These are phyloP conservation scores for Saturnispora galanensis DNA, from an alignment of 805 yeast genomes.

Conservation along the genomic window DNA sequence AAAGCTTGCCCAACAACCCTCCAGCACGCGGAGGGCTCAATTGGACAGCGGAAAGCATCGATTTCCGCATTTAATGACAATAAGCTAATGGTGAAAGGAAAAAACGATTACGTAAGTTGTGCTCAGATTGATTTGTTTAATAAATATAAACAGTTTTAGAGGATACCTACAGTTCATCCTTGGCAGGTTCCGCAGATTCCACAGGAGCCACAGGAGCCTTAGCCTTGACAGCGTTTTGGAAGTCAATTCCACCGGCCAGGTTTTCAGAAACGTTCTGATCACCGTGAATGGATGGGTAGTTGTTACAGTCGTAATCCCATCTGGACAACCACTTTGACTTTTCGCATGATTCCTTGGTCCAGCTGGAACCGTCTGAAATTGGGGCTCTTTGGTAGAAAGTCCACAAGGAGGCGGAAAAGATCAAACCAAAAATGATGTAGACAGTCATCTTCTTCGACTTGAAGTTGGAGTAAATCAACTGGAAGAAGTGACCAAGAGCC, in stretches of 20 bases:
- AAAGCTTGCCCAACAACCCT: too few species aligned
- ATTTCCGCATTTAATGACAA: too few species aligned
- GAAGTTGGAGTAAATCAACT: constrained; percentile 23
- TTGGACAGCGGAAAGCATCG: too few species aligned
- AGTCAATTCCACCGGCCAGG: constrained; percentile 12
- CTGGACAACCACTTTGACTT: constrained; percentile 45
- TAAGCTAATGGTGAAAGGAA: too few species aligned
- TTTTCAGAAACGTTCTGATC: constrained; percentile 3
- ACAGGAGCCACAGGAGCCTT: constrained; percentile 9
- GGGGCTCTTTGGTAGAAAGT: constrained; percentile 61
- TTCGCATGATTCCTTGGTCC: constrained; percentile 67
- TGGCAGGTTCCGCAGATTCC: not conserved
- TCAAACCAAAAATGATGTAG: constrained; percentile 34
- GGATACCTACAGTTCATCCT: constrained; percentile 7
- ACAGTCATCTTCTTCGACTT: constrained; percentile 34
- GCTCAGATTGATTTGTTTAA: not conserved
- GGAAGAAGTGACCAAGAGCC: constrained; percentile 27
- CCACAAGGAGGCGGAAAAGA: constrained; percentile 40
- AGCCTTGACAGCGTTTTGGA: constrained; percentile 14
- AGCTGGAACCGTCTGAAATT: constrained; percentile 63
- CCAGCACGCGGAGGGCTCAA: too few species aligned
- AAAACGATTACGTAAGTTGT: too few species aligned
- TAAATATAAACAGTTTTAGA: not conserved
- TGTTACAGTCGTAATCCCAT: constrained; percentile 87
- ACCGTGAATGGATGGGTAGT: constrained; percentile 31